Percentiles rank a stretch among this genome's conserved stretches.
phyloP scores from a whole-genome alignment of 2,329 filamentous ascomycete genomes.

The Akanthomyces dipterigenus region DNA sequence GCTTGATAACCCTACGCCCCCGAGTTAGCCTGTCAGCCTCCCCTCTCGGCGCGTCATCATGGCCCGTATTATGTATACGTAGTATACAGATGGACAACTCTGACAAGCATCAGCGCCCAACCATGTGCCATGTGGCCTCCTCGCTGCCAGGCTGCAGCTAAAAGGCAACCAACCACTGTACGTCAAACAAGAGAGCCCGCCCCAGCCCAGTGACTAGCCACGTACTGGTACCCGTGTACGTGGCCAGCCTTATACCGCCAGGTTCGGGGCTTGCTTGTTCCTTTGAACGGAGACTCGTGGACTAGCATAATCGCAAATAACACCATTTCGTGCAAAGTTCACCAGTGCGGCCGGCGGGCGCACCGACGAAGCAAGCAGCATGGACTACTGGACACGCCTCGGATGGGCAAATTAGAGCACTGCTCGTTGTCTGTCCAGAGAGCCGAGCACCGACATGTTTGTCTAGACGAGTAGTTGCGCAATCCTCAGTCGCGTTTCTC shows the following conservation, averaged over 20 bases:
- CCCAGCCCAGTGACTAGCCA: neutral
- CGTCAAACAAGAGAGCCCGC: neutral
- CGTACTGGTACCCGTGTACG: too few relatives aligned
- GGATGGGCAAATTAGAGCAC: too few relatives aligned
- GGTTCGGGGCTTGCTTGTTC: neutral
- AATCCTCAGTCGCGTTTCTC: too few relatives aligned
- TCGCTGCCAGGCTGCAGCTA: neutral
- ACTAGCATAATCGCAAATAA: neutral
- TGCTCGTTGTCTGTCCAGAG: too few relatives aligned
- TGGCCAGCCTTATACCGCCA: constrained; percentile 5
- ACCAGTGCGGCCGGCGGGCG: too few relatives aligned
- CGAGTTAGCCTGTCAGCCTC: neutral
- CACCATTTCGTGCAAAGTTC: neutral
- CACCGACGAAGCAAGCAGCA: too few relatives aligned
- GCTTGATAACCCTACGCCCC: neutral
- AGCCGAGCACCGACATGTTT: too few relatives aligned
- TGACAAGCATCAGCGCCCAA: constrained; percentile 1
- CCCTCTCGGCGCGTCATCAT: neutral
- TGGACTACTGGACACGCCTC: too few relatives aligned
- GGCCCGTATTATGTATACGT: neutral
- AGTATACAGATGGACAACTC: too few relatives aligned
- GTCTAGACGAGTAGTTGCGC: too few relatives aligned
- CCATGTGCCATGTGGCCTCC: neutral
- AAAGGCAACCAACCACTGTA: too few relatives aligned
- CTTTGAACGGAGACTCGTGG: neutral